phyloP scores from a whole-genome alignment of 2,329 filamentous ascomycete species.

The Coniochaeta sp. region DNA sequence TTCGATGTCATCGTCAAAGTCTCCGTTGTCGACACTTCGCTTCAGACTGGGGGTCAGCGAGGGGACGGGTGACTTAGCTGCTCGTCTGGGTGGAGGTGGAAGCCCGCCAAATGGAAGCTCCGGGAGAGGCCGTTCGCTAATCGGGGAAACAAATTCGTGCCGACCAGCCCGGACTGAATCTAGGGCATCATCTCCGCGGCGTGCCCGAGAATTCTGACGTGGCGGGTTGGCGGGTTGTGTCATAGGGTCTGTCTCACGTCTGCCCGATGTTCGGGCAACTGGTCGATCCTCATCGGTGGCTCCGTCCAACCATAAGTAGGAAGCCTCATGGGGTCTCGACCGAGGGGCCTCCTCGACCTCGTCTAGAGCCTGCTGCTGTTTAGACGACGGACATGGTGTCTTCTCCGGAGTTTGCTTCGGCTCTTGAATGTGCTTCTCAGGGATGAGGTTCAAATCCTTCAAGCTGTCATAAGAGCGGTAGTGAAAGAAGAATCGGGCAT shows the following conservation, averaged over 20 bases:
- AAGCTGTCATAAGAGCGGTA: slow-evolving; percentile 47
- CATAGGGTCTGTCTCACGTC: not conserved
- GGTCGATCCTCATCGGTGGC: not conserved
- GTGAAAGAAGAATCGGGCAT: slow-evolving; percentile 46
- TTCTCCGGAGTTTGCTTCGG: not conserved
- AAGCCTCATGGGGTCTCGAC: not conserved
- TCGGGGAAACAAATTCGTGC: slow-evolving; percentile 13
- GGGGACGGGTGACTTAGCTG: slow-evolving; percentile 6
- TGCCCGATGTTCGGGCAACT: not conserved
- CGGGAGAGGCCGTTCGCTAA: slow-evolving; percentile 19
- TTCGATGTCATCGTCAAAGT: slow-evolving; percentile 13
- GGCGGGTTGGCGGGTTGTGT: not conserved
- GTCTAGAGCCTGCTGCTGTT: not conserved
- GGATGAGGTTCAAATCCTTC: slow-evolving; percentile 38
- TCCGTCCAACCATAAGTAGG: not conserved
- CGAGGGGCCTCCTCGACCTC: not conserved
- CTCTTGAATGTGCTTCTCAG: slow-evolving; percentile 12
- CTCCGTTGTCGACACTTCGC: slow-evolving; percentile 12
- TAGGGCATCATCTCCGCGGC: slow-evolving; percentile 1
- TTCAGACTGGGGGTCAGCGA: slow-evolving; percentile 19
- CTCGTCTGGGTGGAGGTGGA: slow-evolving; percentile 5
- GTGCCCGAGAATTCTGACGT: not conserved
- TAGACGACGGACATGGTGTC: not conserved
- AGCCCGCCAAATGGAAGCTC: slow-evolving; percentile 14
- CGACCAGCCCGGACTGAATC: slow-evolving; percentile 2